These are phyloP conservation scores for Cercophora sp. DNA, from an alignment of 495 filamentous ascomycete genomes.

Conservation along the genomic window DNA sequence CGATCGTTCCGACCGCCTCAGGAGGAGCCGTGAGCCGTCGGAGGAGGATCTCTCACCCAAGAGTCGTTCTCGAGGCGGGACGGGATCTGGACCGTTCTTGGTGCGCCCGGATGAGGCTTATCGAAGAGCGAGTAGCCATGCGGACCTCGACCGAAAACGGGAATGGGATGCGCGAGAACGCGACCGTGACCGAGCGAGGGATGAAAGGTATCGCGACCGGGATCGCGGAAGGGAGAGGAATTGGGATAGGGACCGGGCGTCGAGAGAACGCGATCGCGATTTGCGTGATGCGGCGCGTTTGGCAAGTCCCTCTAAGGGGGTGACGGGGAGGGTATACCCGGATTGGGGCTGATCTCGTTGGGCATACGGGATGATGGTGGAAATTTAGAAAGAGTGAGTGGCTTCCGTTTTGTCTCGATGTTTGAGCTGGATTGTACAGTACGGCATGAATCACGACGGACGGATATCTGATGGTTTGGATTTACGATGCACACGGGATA, in stretches of 20 bases:
- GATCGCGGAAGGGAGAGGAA: conserved; percentile 18
- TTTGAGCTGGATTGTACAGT: background rate
- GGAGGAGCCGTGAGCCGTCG: conserved; percentile 7
- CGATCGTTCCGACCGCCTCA: conserved; percentile 16
- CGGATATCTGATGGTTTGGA: background rate
- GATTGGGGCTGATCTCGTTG: conserved; percentile 14
- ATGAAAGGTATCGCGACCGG: conserved; percentile 8
- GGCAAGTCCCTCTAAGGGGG: conserved; percentile 26
- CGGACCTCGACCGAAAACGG: conserved; percentile 34
- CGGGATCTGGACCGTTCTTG: conserved; percentile 21
- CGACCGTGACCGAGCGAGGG: conserved; percentile 15
- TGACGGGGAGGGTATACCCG: conserved; percentile 38
- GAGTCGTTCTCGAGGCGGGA: background rate
- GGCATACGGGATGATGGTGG: too few relatives aligned
- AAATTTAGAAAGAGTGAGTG: too few relatives aligned
- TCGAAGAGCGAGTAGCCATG: conserved; percentile 43
- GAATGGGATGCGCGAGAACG: conserved; percentile 29
- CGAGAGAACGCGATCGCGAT: conserved; percentile 11
- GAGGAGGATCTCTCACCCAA: conserved; percentile 5
- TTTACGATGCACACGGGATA: background rate
- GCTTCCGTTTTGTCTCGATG: too few relatives aligned
- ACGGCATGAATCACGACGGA: background rate
- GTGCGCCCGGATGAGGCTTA: conserved; percentile 20
- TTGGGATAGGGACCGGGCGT: conserved; percentile 11
- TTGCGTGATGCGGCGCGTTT: conserved; percentile 11